Conservation (phyloP, 768 basidiomycete species). For the Trichaptum fuscoviolaceum region DNA sequence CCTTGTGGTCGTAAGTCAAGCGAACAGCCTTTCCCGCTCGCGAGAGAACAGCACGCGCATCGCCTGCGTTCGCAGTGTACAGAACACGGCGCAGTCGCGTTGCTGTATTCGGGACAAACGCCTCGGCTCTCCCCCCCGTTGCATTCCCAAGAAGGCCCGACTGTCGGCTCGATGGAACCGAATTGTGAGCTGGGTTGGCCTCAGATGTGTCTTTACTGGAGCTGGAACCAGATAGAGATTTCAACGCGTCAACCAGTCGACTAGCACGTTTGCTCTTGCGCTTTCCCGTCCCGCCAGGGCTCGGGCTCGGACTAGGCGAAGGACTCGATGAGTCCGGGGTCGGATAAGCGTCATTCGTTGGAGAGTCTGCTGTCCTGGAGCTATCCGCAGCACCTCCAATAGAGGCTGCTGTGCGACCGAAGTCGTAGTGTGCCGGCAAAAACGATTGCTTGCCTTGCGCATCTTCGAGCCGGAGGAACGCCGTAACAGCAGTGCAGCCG, state of each 20-base stretch:
- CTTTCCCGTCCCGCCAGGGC: background rate
- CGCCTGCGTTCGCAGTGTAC: slow-evolving; percentile 95
- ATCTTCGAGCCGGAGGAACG: slow-evolving; percentile 91
- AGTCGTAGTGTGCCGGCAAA: slow-evolving; percentile 25
- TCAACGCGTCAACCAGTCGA: slow-evolving; percentile 32
- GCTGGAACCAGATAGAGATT: slow-evolving; percentile 18
- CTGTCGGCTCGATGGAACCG: background rate
- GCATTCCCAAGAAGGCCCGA: background rate
- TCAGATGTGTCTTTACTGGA: background rate
- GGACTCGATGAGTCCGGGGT: slow-evolving; percentile 24
- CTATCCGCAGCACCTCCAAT: slow-evolving; percentile 6
- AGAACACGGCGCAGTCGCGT: slow-evolving; percentile 63
- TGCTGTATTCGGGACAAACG: slow-evolving; percentile 21
- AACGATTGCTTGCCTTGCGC: slow-evolving; percentile 68
- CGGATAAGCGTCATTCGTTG: slow-evolving; percentile 28
- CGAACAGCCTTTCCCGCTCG: slow-evolving; percentile 87
- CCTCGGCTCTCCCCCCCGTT: background rate
- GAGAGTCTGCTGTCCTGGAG: slow-evolving; percentile 18
- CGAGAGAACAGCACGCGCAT: slow-evolving; percentile 91
- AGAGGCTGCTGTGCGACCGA: too few relatives aligned
- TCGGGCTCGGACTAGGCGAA: background rate
- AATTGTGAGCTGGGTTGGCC: background rate
- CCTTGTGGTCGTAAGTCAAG: slow-evolving; percentile 98
- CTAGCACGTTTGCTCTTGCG: slow-evolving; percentile 46
- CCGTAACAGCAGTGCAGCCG: slow-evolving; percentile 95